These are phyloP conservation scores for Coccomyxa sp. DNA, from an alignment of 139 green algal genomes.

Conservation along the genomic window DNA sequence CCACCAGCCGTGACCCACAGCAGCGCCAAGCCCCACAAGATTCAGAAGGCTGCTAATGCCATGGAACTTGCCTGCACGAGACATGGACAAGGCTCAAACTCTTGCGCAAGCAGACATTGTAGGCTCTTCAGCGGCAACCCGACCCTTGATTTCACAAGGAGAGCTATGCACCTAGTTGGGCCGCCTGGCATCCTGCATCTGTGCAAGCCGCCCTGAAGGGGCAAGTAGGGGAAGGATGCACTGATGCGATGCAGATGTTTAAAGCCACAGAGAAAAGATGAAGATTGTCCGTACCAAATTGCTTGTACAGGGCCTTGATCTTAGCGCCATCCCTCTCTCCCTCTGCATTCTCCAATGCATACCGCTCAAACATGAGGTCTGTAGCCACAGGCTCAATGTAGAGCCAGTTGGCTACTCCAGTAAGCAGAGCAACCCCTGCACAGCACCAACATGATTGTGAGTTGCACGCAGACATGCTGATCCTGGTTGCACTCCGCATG, in stretches of 20 bases:
- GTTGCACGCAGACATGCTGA: background rate
- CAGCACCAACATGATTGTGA: background rate
- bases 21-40: slow-evolving; percentile 43
- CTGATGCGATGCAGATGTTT: too few relatives aligned
- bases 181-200: too few relatives aligned
- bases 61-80: slow-evolving; percentile 53
- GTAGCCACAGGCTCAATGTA: slow-evolving; percentile 55
- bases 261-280: too few relatives aligned
- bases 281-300: too few relatives aligned
- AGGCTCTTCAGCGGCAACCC: too few relatives aligned
- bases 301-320: slow-evolving; percentile 53
- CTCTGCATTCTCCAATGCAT: slow-evolving; percentile 56
- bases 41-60: slow-evolving; percentile 58
- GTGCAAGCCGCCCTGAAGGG: too few relatives aligned
- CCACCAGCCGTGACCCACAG: slow-evolving; percentile 42
- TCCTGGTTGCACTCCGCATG: too few relatives aligned
- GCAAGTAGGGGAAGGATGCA: too few relatives aligned
- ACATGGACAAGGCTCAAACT: too few relatives aligned
- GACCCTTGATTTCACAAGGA: too few relatives aligned
- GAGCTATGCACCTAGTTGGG: too few relatives aligned
- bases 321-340: slow-evolving; percentile 30
- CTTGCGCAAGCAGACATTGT: too few relatives aligned
- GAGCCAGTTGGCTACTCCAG: slow-evolving; percentile 40
- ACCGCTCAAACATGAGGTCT: slow-evolving; percentile 64
- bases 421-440: background rate